Evolutionary conservation across 2,329 filamentous ascomycete genomes (phyloP).

Genomic region (Sarocladium brachiariae): DNA sequence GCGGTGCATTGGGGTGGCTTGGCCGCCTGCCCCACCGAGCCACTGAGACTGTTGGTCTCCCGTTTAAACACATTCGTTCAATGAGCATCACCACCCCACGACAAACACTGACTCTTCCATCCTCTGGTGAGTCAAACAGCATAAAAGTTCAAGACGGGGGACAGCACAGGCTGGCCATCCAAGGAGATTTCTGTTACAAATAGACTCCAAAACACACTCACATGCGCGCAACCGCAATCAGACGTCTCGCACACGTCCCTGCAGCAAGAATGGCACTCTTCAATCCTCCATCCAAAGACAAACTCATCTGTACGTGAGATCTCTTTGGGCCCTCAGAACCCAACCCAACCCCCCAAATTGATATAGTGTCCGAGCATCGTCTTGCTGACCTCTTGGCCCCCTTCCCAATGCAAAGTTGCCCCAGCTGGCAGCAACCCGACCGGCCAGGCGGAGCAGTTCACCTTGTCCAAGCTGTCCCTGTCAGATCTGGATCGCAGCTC

Average conservation of each 20-base stretch:
- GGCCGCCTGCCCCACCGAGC: too few species aligned
- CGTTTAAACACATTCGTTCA: too few species aligned
- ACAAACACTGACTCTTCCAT: too few species aligned
- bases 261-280: slow-evolving; percentile 39
- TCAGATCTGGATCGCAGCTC: slow-evolving; percentile 51
- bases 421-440: slow-evolving; percentile 52
- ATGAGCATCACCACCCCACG: slow-evolving; percentile 8
- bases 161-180: too few species aligned
- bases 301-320: slow-evolving; percentile 44
- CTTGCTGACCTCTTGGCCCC: neutral
- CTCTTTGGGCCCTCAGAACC: too few species aligned
- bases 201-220: neutral
- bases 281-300: slow-evolving; percentile 23
- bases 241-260: slow-evolving; percentile 16
- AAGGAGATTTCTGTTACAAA: too few species aligned
- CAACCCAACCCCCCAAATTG: too few species aligned
- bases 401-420: slow-evolving; percentile 40
- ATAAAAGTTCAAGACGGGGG: too few species aligned
- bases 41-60: neutral
- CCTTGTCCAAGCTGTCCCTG: slow-evolving; percentile 51
- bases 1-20: neutral
- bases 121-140: neutral
- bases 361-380: too few species aligned
- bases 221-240: slow-evolving; percentile 14
- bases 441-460: slow-evolving; percentile 71